Conservation (phyloP, 345 rosid genomes). For the Raphanus raphanistrum region DNA sequence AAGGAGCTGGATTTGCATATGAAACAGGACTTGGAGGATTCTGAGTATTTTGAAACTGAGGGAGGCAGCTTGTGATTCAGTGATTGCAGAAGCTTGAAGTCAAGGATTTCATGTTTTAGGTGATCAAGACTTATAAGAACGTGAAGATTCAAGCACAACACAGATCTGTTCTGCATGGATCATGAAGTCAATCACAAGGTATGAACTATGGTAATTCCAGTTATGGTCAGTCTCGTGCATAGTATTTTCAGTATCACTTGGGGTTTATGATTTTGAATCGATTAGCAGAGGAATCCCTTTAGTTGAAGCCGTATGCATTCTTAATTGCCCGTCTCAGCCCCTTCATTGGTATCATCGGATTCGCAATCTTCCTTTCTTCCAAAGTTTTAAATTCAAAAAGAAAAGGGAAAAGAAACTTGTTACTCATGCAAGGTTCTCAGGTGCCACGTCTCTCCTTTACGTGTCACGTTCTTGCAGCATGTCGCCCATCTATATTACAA, state of each 20-base stretch:
- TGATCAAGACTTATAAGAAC: background rate
- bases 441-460: slow-evolving; percentile 48
- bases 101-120: background rate
- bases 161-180: background rate
- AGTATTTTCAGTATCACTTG: background rate
- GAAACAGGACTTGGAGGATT: slow-evolving; percentile 23
- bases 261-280: background rate
- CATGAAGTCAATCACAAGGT: background rate
- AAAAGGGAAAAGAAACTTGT: slow-evolving; percentile 49
- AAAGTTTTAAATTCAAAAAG: background rate
- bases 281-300: slow-evolving; percentile 1
- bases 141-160: background rate
- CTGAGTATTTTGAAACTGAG: slow-evolving; percentile 12
- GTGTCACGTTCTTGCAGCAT: slow-evolving; percentile 37
- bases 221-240: background rate
- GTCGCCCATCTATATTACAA: slow-evolving; percentile 25
- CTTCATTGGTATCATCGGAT: slow-evolving; percentile 27
- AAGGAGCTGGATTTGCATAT: slow-evolving; percentile 45
- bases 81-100: slow-evolving; percentile 19
- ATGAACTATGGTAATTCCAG: background rate
- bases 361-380: background rate
- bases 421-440: slow-evolving; percentile 60
- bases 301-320: background rate
- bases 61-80: slow-evolving; percentile 19
- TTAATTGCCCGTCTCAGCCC: background rate